Conservation (phyloP, 2,329 filamentous ascomycete genomes). For the Dothideomycetidae sp. region DNA sequence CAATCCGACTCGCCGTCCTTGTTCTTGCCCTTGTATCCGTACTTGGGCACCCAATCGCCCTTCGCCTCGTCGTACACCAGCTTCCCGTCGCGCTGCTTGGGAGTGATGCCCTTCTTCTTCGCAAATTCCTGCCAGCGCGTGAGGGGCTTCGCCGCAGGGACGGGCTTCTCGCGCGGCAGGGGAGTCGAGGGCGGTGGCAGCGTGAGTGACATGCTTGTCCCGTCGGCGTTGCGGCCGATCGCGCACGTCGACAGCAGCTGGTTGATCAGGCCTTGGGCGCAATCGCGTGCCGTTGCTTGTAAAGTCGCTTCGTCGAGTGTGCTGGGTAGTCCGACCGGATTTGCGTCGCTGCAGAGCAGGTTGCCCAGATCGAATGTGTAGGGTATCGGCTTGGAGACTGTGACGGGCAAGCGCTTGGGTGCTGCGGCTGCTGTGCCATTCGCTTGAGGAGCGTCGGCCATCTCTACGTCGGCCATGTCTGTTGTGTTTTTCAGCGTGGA, state of each 20-base stretch:
- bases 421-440: constrained; percentile 5
- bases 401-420: constrained; percentile 12
- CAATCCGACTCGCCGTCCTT: constrained; percentile 73
- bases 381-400: constrained; percentile 59
- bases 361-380: constrained; percentile 88
- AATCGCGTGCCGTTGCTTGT: constrained; percentile 68
- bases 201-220: constrained; percentile 54
- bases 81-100: constrained; percentile 70
- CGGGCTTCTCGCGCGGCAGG: constrained; percentile 81
- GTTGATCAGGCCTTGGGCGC: constrained; percentile 83
- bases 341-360: constrained; percentile 74
- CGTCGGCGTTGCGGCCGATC: constrained; percentile 51
- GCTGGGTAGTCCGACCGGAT: constrained; percentile 51
- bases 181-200: constrained; percentile 57
- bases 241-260: constrained; percentile 83
- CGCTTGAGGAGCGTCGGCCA: constrained; percentile 7
- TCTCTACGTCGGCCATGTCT: constrained; percentile 10
- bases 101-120: constrained; percentile 89
- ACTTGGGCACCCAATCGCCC: constrained; percentile 83
- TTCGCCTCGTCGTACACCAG: constrained; percentile 70
- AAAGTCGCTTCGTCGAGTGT: constrained; percentile 32
- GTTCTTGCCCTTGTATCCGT: constrained; percentile 87
- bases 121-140: constrained; percentile 97
- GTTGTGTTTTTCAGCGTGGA: too few relatives aligned
- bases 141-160: constrained; percentile 65